phyloP scores from a whole-genome alignment of 768 basidiomycete species.

The Pisolithus marmoratus region DNA sequence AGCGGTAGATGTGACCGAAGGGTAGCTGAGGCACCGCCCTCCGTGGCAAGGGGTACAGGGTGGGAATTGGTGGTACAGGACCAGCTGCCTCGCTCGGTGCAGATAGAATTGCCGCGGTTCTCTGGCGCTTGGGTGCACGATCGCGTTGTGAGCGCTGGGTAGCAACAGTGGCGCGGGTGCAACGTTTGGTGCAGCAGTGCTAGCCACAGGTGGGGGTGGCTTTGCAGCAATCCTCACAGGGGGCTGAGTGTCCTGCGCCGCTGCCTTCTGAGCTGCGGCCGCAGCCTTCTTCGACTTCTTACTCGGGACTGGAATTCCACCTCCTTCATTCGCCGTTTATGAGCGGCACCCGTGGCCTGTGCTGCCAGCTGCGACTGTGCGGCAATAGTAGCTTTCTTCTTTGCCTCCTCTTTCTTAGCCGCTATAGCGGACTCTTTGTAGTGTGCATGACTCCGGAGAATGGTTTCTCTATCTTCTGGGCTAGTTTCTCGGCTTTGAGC shows the following conservation, averaged over 20 bases:
- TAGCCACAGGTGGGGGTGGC: conserved; percentile 3
- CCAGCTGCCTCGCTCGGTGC: background rate
- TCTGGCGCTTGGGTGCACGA: conserved; percentile 8
- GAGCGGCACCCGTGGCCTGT: conserved; percentile 1
- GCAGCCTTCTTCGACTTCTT: conserved; percentile 33
- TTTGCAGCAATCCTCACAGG: conserved; percentile 4
- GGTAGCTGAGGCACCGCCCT: background rate
- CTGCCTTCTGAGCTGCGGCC: conserved; percentile 17
- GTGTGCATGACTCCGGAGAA: conserved; percentile 66
- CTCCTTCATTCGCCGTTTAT: conserved; percentile 31
- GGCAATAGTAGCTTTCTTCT: conserved; percentile 26
- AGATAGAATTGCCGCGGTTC: background rate
- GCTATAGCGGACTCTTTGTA: conserved; percentile 47
- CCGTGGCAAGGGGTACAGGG: background rate
- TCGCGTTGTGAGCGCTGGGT: conserved; percentile 9
- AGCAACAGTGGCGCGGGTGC: background rate
- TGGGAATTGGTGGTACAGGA: conserved; percentile 1
- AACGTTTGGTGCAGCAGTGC: background rate
- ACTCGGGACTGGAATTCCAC: conserved; percentile 24
- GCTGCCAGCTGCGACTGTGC: background rate
- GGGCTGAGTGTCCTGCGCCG: conserved; percentile 4
- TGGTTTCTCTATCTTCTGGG: conserved; percentile 68
- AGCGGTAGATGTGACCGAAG: conserved; percentile 12
- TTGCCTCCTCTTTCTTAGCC: conserved; percentile 35
- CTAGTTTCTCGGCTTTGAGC: conserved; percentile 69